Evolutionary conservation across 2,329 filamentous ascomycete genomes (phyloP).

Genomic region (Ceratocystis smalleyi): DNA sequence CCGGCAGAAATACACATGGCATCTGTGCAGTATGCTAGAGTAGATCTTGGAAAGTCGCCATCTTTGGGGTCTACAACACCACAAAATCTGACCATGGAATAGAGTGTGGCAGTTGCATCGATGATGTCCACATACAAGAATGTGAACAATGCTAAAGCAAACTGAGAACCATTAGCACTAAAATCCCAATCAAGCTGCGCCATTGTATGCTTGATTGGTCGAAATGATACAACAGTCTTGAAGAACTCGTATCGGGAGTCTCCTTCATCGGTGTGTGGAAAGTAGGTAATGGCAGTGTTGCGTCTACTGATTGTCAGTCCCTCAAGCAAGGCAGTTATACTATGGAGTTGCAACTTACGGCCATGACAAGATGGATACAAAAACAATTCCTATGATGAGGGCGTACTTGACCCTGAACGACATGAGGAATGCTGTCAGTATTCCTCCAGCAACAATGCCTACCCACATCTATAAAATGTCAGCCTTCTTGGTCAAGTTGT

Average conservation of each 20-base stretch:
- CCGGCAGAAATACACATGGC: slow-evolving; percentile 66
- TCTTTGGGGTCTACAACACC: slow-evolving; percentile 66
- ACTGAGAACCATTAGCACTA: slow-evolving; percentile 39
- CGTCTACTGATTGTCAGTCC: slow-evolving; percentile 30
- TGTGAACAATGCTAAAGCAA: slow-evolving; percentile 51
- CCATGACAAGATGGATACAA: slow-evolving; percentile 62
- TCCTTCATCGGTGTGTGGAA: slow-evolving; percentile 50
- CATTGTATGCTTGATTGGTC: slow-evolving; percentile 49
- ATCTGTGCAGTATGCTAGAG: slow-evolving; percentile 70
- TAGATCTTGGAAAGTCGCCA: slow-evolving; percentile 75
- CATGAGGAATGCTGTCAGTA: slow-evolving; percentile 69
- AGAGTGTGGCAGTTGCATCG: slow-evolving; percentile 72
- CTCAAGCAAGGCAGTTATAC: neutral
- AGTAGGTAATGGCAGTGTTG: slow-evolving; percentile 55
- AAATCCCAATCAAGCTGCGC: slow-evolving; percentile 53
- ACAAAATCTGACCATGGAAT: slow-evolving; percentile 77
- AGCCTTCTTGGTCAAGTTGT: neutral
- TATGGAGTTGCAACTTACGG: slow-evolving; percentile 33
- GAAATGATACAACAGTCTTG: slow-evolving; percentile 55
- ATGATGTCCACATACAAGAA: slow-evolving; percentile 86
- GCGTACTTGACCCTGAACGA: slow-evolving; percentile 60
- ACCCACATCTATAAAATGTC: slow-evolving; percentile 55
- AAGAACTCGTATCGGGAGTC: slow-evolving; percentile 55
- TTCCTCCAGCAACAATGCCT: slow-evolving; percentile 63
- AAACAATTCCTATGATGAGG: slow-evolving; percentile 55